These are phyloP conservation scores for Acer campestre DNA, from an alignment of 345 rosid genomes.

Conservation along the genomic window DNA sequence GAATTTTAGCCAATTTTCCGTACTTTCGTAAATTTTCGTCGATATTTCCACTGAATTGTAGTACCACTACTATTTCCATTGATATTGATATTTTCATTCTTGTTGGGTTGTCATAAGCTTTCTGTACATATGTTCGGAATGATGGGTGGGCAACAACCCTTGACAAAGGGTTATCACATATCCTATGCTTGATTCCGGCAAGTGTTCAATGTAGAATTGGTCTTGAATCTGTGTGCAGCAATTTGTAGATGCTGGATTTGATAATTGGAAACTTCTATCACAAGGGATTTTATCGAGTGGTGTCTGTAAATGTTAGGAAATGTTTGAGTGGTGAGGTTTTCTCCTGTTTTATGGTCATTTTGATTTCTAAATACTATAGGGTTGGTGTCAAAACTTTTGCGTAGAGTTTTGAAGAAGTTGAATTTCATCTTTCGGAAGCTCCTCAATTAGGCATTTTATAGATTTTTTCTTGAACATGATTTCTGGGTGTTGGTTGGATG, in stretches of 20 bases:
- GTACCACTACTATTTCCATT: too few species aligned
- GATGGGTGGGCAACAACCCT: background rate
- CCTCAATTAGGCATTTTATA: background rate
- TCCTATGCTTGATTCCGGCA: slow-evolving; percentile 6
- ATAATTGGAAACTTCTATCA: background rate
- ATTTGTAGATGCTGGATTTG: background rate
- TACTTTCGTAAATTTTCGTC: too few species aligned
- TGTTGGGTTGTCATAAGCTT: background rate
- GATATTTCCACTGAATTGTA: too few species aligned
- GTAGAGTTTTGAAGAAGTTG: background rate
- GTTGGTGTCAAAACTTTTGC: background rate
- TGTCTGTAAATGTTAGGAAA: background rate
- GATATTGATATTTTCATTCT: too few species aligned
- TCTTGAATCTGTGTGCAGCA: background rate
- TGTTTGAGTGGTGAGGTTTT: background rate
- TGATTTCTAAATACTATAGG: background rate
- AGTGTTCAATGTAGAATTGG: background rate
- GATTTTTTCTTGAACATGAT: too few species aligned
- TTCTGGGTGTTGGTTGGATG: too few species aligned
- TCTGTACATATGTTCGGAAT: background rate
- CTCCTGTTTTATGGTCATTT: slow-evolving; percentile 8
- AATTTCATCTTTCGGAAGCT: background rate
- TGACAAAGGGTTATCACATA: background rate
- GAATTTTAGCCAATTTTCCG: too few species aligned
- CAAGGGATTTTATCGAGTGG: background rate